Conservation (phyloP, 2,329 filamentous ascomycete genomes). For the Cladosporium austrohemisphaericum region DNA sequence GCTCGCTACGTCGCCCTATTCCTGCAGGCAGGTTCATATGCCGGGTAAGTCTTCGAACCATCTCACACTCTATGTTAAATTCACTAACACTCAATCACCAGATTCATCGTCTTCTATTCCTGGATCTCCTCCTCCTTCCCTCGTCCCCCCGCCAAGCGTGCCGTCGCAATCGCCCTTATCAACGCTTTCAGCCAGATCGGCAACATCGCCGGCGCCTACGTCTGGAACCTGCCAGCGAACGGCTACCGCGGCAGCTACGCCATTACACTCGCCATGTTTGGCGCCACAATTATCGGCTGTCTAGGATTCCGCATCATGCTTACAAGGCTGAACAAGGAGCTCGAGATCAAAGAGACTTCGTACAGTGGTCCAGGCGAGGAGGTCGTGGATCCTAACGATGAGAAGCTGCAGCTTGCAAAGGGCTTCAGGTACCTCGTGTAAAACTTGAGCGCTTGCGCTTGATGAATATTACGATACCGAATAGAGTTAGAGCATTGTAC, state of each 20-base stretch:
- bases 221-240: conserved; percentile 58
- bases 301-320: conserved; percentile 7
- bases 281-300: conserved; percentile 52
- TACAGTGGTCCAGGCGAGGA: conserved; percentile 1
- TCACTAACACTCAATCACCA: not conserved
- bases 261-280: conserved; percentile 63
- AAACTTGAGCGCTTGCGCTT: no score
- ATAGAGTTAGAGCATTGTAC: no score
- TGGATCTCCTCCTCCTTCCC: conserved; percentile 77
- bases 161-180: conserved; percentile 69
- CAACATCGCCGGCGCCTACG: conserved; percentile 55
- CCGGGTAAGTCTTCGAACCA: conserved; percentile 47
- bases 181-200: conserved; percentile 63
- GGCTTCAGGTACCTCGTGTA: conserved; percentile 22
- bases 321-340: conserved; percentile 4
- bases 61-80: not conserved
- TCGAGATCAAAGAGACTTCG: conserved; percentile 3
- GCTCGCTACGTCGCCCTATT: conserved; percentile 37
- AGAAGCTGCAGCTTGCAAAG: conserved; percentile 13
- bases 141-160: conserved; percentile 70
- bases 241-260: conserved; percentile 63
- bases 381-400: conserved; percentile 6
- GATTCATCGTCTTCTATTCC: conserved; percentile 49
- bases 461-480: no score
- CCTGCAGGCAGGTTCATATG: conserved; percentile 55